phyloP scores from a whole-genome alignment of 768 basidiomycete genomes.

The Phaeotremella skinneri region DNA sequence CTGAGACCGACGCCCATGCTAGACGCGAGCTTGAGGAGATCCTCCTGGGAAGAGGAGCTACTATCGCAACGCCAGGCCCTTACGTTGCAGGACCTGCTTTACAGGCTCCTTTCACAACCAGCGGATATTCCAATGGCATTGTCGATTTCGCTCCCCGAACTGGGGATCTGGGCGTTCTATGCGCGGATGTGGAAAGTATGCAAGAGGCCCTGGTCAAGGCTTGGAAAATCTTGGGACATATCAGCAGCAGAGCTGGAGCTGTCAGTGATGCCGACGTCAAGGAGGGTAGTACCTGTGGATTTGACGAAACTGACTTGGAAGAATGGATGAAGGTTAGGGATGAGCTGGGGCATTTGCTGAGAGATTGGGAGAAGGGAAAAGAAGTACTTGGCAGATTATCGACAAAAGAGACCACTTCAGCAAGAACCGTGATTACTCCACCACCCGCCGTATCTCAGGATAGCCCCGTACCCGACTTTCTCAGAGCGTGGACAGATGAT shows the following conservation, averaged over 20 bases:
- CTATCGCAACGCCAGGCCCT: background rate
- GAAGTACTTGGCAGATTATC: constrained; percentile 10
- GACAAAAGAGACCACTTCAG: background rate
- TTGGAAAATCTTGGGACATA: constrained; percentile 9
- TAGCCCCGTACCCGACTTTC: constrained; percentile 5
- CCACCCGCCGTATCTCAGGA: background rate
- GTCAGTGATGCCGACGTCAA: no score
- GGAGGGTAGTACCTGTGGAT: no score
- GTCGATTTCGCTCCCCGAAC: constrained; percentile 20
- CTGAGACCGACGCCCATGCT: no score
- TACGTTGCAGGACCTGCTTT: no score
- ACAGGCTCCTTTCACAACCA: no score
- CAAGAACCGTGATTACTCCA: background rate
- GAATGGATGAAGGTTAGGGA: constrained; percentile 32
- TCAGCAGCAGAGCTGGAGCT: no score
- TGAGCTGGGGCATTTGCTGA: constrained; percentile 33
- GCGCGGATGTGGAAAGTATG: constrained; percentile 15
- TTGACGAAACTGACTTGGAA: background rate
- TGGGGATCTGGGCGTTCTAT: constrained; percentile 23
- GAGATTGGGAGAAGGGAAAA: constrained; percentile 44
- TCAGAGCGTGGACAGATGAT: constrained; percentile 14
- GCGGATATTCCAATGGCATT: no score
- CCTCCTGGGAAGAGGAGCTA: no score
- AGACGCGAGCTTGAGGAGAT: no score
- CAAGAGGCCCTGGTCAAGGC: constrained; percentile 9